Evolutionary conservation across 495 filamentous ascomycete species (phyloP).

Genomic region (Aspergillus olivimuriae): DNA sequence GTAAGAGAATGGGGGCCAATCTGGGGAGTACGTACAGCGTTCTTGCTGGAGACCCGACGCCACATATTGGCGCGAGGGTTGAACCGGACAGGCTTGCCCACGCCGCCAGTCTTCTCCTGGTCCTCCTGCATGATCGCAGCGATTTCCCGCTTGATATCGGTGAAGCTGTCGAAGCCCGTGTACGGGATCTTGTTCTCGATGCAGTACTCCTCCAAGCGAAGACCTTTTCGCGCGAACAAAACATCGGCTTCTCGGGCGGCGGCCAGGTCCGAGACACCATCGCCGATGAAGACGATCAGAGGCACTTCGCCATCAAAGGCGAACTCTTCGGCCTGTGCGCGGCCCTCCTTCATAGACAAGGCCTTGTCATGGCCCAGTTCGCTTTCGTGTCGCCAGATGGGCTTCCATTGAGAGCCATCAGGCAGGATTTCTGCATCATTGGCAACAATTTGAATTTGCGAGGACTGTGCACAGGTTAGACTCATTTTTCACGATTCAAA

Average conservation of each 20-base stretch:
- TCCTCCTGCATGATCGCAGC: constrained; percentile 54
- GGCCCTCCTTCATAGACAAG: constrained; percentile 55
- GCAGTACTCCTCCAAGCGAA: constrained; percentile 69
- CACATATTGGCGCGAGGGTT: constrained; percentile 70
- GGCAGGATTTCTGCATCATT: constrained; percentile 58
- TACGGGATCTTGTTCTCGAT: constrained; percentile 56
- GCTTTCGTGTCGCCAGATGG: constrained; percentile 63
- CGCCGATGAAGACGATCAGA: constrained; percentile 70
- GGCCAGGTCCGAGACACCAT: constrained; percentile 70
- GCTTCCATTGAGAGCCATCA: constrained; percentile 60
- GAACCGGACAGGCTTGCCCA: constrained; percentile 55
- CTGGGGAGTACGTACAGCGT: constrained; percentile 29
- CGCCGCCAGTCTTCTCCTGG: constrained; percentile 56
- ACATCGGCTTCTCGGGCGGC: constrained; percentile 71
- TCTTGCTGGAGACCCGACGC: constrained; percentile 57
- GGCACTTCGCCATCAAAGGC: constrained; percentile 58
- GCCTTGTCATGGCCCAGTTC: constrained; percentile 69
- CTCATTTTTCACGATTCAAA: background rate
- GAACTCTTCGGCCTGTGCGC: constrained; percentile 43
- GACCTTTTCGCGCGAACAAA: constrained; percentile 62
- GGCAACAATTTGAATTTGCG: constrained; percentile 63
- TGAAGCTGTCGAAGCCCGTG: constrained; percentile 61
- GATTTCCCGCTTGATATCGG: constrained; percentile 61
- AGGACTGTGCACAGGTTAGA: constrained; percentile 25
- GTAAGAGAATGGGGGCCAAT: background rate